Evolutionary conservation across 805 yeast species (phyloP).

Genomic region (Ogataea trehaloabstinens): DNA sequence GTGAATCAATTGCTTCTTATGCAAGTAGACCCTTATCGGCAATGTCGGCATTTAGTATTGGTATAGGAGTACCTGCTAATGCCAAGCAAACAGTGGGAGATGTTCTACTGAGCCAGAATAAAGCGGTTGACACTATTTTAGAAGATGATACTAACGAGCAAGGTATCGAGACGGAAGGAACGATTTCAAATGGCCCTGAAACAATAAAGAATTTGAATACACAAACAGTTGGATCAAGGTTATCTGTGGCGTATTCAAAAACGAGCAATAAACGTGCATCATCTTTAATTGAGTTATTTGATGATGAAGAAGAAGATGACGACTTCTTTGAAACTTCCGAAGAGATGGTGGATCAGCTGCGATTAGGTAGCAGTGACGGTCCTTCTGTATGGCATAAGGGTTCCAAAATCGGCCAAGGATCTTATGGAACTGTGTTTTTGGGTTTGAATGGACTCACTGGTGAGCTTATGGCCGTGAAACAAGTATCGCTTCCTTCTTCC

Average conservation of each 20-base stretch:
- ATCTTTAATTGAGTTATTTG: conserved; percentile 47
- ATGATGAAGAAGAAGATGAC: conserved; percentile 40
- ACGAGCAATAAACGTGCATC: conserved; percentile 24
- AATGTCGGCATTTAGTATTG: conserved; percentile 27
- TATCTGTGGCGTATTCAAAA: conserved; percentile 21
- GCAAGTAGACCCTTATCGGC: conserved; percentile 24
- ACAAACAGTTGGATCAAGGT: conserved; percentile 11
- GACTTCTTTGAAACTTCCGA: conserved; percentile 34
- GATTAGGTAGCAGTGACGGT: conserved; percentile 45
- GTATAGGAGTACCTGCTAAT: conserved; percentile 27
- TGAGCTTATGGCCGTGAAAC: conserved; percentile 96
- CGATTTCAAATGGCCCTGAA: conserved; percentile 2
- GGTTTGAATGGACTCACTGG: conserved; percentile 93
- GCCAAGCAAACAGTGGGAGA: conserved; percentile 59
- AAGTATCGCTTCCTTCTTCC: conserved; percentile 64
- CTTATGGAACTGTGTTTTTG: conserved; percentile 89
- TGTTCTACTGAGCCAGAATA: conserved; percentile 52
- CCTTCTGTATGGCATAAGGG: conserved; percentile 92
- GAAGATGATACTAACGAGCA: conserved; percentile 20
- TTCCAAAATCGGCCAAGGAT: conserved; percentile 89
- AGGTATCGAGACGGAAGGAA: conserved; percentile 2
- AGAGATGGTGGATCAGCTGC: conserved; percentile 35
- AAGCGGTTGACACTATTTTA: conserved; percentile 48
- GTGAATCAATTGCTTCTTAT: conserved; percentile 25
- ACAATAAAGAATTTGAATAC: conserved; percentile 4